Evolutionary conservation across 1,284 basidiomycete genomes (phyloP).

Genomic region (Apiotrichum mycotoxinovorans): DNA sequence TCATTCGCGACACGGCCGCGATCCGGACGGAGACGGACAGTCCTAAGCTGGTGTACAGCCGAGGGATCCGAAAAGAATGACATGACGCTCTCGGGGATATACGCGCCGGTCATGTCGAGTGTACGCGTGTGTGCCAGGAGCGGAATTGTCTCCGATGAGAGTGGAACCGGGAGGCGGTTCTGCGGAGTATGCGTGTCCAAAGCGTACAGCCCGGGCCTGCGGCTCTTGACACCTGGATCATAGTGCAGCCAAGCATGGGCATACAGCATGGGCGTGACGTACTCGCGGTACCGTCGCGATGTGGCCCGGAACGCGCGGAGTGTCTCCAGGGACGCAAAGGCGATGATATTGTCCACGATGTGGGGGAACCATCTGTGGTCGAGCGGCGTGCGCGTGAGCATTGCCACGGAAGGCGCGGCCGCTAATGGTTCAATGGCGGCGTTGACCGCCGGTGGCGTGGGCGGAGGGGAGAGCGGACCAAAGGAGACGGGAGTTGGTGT

Average conservation of each 20-base stretch:
- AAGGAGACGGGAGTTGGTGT: too few species aligned
- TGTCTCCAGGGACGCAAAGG: neutral
- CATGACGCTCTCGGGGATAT: neutral
- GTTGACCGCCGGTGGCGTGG: too few species aligned
- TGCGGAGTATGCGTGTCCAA: neutral
- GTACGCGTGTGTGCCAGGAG: neutral
- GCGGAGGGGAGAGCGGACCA: too few species aligned
- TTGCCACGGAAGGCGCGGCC: too few species aligned
- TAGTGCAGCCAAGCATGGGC: neutral
- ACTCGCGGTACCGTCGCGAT: conserved; percentile 2
- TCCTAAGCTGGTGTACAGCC: neutral
- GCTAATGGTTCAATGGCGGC: too few species aligned
- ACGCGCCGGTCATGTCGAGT: neutral
- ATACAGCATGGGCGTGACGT: neutral
- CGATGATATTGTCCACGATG: conserved; percentile 7
- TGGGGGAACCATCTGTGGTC: conserved; percentile 10
- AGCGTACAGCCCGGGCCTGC: neutral
- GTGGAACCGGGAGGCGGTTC: neutral
- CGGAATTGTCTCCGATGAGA: neutral
- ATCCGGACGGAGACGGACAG: neutral
- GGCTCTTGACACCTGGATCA: neutral
- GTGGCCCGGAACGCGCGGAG: conserved; percentile 5
- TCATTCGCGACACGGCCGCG: neutral
- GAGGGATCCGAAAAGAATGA: neutral
- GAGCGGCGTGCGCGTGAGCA: neutral